phyloP scores from a whole-genome alignment of 495 filamentous ascomycete genomes.

The Cenococcum geophilum region DNA sequence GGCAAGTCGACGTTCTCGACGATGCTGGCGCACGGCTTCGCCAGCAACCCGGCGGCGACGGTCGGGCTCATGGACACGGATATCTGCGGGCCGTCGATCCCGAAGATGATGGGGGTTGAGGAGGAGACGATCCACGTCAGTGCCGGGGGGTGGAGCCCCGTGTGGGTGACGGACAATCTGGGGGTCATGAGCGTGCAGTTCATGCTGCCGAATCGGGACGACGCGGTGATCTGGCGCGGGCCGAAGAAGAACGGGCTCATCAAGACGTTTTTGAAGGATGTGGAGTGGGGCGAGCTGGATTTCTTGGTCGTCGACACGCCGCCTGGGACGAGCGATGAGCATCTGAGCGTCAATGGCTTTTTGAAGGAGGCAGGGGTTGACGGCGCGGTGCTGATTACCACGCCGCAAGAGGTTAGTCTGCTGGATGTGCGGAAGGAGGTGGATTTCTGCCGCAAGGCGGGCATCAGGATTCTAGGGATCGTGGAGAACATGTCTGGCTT shows the following conservation, averaged over 20 bases:
- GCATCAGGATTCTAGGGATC: constrained; percentile 76
- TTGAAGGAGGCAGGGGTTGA: constrained; percentile 84
- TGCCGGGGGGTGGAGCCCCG: constrained; percentile 78
- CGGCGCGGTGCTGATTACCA: constrained; percentile 88
- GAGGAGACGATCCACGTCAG: constrained; percentile 84
- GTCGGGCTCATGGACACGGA: constrained; percentile 97
- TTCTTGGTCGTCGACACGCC: constrained; percentile 92
- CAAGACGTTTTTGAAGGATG: constrained; percentile 94
- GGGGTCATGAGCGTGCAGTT: constrained; percentile 96
- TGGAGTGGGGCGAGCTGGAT: constrained; percentile 94
- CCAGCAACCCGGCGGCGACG: constrained; percentile 62
- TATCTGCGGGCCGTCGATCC: constrained; percentile 89
- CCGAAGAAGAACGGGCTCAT: constrained; percentile 98
- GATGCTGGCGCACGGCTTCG: constrained; percentile 81
- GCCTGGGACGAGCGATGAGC: constrained; percentile 90
- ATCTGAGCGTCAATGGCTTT: constrained; percentile 82
- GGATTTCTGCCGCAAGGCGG: constrained; percentile 93
- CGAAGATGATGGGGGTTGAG: constrained; percentile 98
- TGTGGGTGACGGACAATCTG: constrained; percentile 88
- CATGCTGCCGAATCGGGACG: constrained; percentile 87
- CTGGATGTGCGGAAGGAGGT: constrained; percentile 95
- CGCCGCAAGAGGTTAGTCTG: constrained; percentile 88
- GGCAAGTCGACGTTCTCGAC: constrained; percentile 90
- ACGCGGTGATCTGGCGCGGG: constrained; percentile 93
- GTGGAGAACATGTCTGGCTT: constrained; percentile 99